Base-by-base conservation (phyloP, 805 yeast species). In the Saturnispora besseyi region DNA sequence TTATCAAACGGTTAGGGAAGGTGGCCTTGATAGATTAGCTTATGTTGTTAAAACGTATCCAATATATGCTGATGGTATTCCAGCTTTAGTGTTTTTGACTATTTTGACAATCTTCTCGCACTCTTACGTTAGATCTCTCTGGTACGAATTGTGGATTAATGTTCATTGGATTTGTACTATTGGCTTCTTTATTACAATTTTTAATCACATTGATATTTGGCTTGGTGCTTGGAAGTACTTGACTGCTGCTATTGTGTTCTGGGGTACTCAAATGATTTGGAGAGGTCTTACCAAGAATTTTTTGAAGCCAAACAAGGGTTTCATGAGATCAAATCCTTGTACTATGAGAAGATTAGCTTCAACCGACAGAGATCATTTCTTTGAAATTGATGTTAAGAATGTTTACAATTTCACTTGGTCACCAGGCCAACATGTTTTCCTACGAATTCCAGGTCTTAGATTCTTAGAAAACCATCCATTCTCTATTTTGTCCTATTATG, bases 381-480 rank as follows among this genome's bases (percentile, higher is more conserved):
- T 73, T 31, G 65, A 71, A 45, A 60, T 78, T 3, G 48, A 55
- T 4, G 65, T 70, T 22, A 54, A 57, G 4, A 61, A 63, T 44
- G 46, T 66, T 31, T 53, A 63, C n/a, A 72, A 69, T 8, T 60
- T 74, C 38, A 51, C 54, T 10, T 77, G 82, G 82, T 56, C 43
- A 13, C 75, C 82, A 1, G 82, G 84, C 24, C 83, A 78, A 52
- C 84, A 78, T 60, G 63, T 77, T 5, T 76, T 66, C 54, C 59
- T 78, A 21, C 67, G 81, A 55, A 74, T 75, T 50, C 63, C 65
- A 2, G 78, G 75, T 2, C 53, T 67, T 13, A 64, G 70, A 37
- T 62, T 76, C 22, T 55, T 76, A 21, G 80, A 78, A 52, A 76
- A 72, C 53, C 84, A 78, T 61, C 83, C 83, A 11, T 78, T 78